Conservation (phyloP, 768 basidiomycete genomes). For the Crucibulum laeve region DNA sequence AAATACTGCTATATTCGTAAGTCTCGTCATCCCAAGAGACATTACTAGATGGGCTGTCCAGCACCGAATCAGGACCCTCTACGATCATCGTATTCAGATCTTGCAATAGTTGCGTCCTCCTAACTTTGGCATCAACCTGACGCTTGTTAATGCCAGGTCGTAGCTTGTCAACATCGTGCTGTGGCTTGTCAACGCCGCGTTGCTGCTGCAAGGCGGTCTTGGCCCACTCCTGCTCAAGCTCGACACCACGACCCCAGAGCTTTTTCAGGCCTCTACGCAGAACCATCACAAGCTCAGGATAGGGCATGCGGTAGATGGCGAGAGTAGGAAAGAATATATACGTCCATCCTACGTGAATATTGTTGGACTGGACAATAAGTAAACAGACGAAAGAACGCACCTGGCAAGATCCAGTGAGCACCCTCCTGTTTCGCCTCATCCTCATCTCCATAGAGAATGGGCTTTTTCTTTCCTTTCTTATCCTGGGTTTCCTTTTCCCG, state of each 20-base stretch:
- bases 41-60: no score
- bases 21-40: no score
- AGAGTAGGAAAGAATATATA: conserved; percentile 36
- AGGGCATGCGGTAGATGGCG: conserved; percentile 40
- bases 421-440: conserved; percentile 16
- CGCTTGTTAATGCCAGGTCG: no score
- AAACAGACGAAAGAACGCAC: conserved; percentile 12
- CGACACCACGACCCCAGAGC: conserved; percentile 14
- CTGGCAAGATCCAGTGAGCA: conserved; percentile 26
- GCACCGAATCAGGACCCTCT: no score
- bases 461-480: not conserved
- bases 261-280: conserved; percentile 24
- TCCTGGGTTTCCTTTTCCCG: not conserved
- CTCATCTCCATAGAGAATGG: conserved; percentile 10
- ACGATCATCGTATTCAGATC: no score
- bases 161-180: no score
- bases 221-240: conserved; percentile 11
- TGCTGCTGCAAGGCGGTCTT: no score
- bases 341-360: conserved; percentile 40
- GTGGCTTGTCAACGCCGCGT: no score
- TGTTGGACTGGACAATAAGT: not conserved
- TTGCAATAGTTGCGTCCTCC: no score
- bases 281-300: conserved; percentile 29
- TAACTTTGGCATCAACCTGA: no score
- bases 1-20: no score